Evolutionary conservation across 2,329 filamentous ascomycete genomes (phyloP).

Genomic region (Nemania sp.): DNA sequence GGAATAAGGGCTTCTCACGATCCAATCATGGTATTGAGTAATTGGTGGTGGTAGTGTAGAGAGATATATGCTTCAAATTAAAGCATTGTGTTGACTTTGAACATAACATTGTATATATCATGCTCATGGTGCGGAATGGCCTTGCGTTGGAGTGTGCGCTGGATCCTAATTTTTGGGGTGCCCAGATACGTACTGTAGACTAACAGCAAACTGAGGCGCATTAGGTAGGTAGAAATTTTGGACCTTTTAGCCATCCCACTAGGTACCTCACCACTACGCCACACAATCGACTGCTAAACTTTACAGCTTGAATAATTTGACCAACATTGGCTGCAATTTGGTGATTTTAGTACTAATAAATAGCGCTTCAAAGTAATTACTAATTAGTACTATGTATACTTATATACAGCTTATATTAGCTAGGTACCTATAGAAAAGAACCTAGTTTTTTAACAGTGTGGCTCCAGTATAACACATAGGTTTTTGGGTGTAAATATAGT

Average conservation of each 20-base stretch:
- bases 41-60: slow-evolving; percentile 8
- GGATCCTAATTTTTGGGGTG: neutral
- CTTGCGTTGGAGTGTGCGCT: slow-evolving; percentile 12
- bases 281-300: too few relatives aligned
- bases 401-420: too few relatives aligned
- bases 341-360: too few relatives aligned
- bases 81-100: slow-evolving; percentile 10
- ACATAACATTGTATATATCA: neutral
- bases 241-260: too few relatives aligned
- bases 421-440: neutral
- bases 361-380: too few relatives aligned
- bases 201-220: too few relatives aligned
- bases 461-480: neutral
- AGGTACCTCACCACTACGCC: too few relatives aligned
- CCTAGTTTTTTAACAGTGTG: neutral
- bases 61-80: slow-evolving; percentile 6
- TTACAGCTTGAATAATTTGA: too few relatives aligned
- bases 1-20: neutral
- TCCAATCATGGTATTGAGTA: slow-evolving; percentile 11
- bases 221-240: too few relatives aligned
- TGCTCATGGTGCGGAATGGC: neutral
- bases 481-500: neutral
- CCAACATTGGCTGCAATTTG: too few relatives aligned
- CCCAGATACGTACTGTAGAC: too few relatives aligned
- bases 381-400: too few relatives aligned